These are phyloP conservation scores for Wickerhamiella azyma DNA, from an alignment of 805 yeast species.

Conservation along the genomic window DNA sequence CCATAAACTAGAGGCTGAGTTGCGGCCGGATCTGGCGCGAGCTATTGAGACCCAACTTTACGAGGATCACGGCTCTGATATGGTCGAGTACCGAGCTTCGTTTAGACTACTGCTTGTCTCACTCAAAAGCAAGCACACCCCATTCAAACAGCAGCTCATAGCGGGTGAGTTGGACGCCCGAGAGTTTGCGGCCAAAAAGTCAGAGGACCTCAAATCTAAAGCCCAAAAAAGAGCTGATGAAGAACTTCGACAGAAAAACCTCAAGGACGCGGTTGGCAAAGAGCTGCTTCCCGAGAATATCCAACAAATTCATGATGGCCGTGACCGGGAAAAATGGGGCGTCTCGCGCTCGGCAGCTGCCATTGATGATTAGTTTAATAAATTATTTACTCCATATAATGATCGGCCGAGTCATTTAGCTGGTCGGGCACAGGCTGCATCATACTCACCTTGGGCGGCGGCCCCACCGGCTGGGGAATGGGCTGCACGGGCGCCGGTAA, in stretches of 20 bases:
- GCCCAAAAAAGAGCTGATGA: constrained; percentile 19
- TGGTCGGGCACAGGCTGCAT: not conserved
- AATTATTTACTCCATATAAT: not conserved
- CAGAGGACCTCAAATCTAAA: constrained; percentile 22
- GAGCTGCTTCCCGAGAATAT: constrained; percentile 24
- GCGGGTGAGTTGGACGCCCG: constrained; percentile 13
- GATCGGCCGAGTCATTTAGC: not conserved
- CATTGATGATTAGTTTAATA: constrained; percentile 19
- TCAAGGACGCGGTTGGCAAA: constrained; percentile 20
- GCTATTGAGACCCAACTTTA: constrained; percentile 20
- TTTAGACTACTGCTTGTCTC: constrained; percentile 22
- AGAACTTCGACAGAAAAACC: constrained; percentile 19
- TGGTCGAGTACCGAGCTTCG: constrained; percentile 18
- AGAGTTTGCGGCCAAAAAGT: constrained; percentile 22
- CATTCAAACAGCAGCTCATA: constrained; percentile 15
- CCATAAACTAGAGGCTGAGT: not conserved
- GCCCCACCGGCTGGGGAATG: not conserved
- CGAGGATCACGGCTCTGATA: constrained; percentile 13
- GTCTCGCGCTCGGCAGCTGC: constrained; percentile 31
- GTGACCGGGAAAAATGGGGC: constrained; percentile 32
- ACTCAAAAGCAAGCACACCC: constrained; percentile 20
- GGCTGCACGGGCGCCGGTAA: not conserved
- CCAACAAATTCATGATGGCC: constrained; percentile 27
- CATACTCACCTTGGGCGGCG: not conserved
- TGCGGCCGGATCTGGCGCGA: constrained; percentile 7